Evolutionary conservation across 2,329 filamentous ascomycete genomes (phyloP), one percentile per base, ranked within the genome.

Genomic region (Aureobasidium sp.): DNA sequence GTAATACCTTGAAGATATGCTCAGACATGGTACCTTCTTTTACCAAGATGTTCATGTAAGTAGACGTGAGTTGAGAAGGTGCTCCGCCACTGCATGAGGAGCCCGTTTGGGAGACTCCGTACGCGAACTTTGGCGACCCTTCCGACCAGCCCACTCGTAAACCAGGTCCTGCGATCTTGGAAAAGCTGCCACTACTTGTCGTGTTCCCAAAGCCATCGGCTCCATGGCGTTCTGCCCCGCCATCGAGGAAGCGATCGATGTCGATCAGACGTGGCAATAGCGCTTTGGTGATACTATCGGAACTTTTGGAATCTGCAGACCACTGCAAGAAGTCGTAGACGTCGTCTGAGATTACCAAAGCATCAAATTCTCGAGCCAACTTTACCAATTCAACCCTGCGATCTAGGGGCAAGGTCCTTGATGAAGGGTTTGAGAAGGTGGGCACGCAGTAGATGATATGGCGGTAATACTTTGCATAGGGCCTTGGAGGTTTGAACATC

Each of bases 251-350:
- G 8, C 84, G 78, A 73, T 96, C 92, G 61, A 96, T 78, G 71
- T 96, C 92, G 20, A 90, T 85, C 1, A 96, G 78, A 0, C 91
- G 84, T 2, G 91, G 90, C 9, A 92, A 66, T 36, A 73, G 69
- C 7, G 82, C 79, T 66, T 72, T 78, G 41, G 74, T 73, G 39
- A 69, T 69, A 3, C 51, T 29, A 44, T 50, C 36, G 64, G 26
- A 48, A 27, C 15, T 27, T 62, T 69, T 63, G 36, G 69, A 62
- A 63, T 70, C 72, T 8, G 78, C 69, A 2, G 84, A 82, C 90
- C 92, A 97, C 71, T 92, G 89, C 5, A 97, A 80, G 67, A 93
- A 88, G 73, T 97, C 93, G 72, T 99, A 99, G 10, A 97, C 92
- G 73, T 99, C 94, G 75, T 97, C 93, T 53, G 84, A 84, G 32